Base-by-base conservation (phyloP, 257 asterid genomes). In the Penstemon eatonii region DNA sequence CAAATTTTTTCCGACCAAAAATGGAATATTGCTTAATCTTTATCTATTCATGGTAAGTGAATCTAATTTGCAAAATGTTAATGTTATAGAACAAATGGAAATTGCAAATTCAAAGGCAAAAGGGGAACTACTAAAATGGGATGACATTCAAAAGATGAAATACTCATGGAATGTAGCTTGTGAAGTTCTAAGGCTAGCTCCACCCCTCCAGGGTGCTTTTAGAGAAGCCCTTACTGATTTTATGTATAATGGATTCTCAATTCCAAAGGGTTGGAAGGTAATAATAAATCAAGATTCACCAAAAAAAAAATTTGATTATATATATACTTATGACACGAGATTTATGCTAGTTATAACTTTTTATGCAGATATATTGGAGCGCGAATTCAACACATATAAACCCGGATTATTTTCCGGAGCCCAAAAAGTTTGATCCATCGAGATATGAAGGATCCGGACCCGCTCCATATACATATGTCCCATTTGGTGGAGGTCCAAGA, bases 81-180 rank as follows among this genome's bases (percentile, higher is more conserved):
- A 40, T 60, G 6, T 38, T 12, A 42, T 63, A 83, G 92, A 83
- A 55, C 92, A 86, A 83, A 81, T 86, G 85, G 87, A 81, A 65
- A 86, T 86, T 19, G 82, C 72, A 7, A 78, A 79, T 25, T 77
- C 89, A 56, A 86, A 86, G 63, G 81, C 69, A 3, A 67, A 69
- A 13, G 87, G 87, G 9, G 92, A 86, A 76, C 41, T 81, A 37
- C 68, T 86, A 67, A 81, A 77, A 46, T 81, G 92, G 87, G 84
- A 83, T 8, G 92, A 86, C 70, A 63, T 86, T 5, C 84, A 83
- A 54, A 83, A 79, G 72, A 86, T 86, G 92, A 86, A 78, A 60
- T 86, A 83, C 57, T 86, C 89, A 49, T 83, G 92, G 89, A 86
- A 83, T 37, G 92, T 83, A 6, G 92, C 92, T 5, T 86, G 87